phyloP scores from a whole-genome alignment of 345 rosid species.

The Pseudoturritis turrita region DNA sequence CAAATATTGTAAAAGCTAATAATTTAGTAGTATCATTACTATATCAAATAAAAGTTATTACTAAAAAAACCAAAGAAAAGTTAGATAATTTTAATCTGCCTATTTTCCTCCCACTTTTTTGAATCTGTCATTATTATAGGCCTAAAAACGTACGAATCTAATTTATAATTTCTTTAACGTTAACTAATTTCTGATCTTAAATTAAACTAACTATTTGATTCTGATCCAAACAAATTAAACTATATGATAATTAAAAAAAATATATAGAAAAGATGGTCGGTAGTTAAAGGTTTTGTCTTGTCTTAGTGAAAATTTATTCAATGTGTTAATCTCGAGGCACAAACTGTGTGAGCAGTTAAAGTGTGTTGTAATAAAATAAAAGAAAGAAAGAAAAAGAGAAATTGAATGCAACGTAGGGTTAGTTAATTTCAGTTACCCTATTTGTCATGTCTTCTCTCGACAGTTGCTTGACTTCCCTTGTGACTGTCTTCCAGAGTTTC shows the following conservation, averaged over 20 bases:
- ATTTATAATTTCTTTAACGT: neutral
- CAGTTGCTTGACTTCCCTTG: slow-evolving; percentile 26
- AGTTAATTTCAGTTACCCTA: slow-evolving; percentile 29
- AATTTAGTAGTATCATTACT: neutral
- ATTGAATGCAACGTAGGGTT: slow-evolving; percentile 18
- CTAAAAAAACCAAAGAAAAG: neutral
- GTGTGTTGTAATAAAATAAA: neutral
- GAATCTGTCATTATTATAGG: neutral
- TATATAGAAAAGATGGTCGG: neutral
- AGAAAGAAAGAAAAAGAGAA: neutral
- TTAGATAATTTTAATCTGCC: neutral
- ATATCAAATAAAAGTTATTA: neutral
- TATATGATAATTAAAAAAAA: neutral
- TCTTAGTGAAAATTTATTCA: neutral
- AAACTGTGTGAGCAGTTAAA: slow-evolving; percentile 18
- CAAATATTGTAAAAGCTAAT: neutral
- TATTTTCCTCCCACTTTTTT: neutral
- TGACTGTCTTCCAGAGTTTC: slow-evolving; percentile 5
- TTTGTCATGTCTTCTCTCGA: slow-evolving; percentile 32
- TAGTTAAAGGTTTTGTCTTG: slow-evolving; percentile 8
- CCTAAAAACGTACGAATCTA: neutral
- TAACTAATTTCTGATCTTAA: neutral
- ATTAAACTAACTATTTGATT: neutral
- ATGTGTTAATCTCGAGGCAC: neutral
- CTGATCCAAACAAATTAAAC: neutral